These are phyloP conservation scores for Gamarada debralockiae DNA, from an alignment of 495 filamentous ascomycete genomes.

Conservation along the genomic window DNA sequence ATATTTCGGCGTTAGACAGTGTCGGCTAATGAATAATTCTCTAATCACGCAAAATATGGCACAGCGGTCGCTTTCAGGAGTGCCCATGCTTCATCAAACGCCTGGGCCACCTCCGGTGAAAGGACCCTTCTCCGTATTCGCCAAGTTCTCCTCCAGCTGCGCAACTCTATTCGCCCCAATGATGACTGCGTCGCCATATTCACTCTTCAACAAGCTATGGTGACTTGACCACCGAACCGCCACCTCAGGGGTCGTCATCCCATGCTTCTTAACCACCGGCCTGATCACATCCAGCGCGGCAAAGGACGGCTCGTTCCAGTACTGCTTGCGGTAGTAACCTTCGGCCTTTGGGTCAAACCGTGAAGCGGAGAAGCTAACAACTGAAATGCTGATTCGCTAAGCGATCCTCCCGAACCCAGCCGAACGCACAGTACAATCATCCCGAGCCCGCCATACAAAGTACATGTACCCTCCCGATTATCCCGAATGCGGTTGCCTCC, in stretches of 20 bases:
- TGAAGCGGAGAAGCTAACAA: too few relatives aligned
- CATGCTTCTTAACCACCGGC: conserved; percentile 32
- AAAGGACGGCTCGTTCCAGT: conserved; percentile 44
- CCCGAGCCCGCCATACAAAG: too few relatives aligned
- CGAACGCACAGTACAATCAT: too few relatives aligned
- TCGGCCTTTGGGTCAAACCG: too few relatives aligned
- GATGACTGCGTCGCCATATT: conserved; percentile 44
- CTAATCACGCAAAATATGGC: too few relatives aligned
- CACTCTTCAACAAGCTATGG: conserved; percentile 35
- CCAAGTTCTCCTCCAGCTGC: conserved; percentile 50
- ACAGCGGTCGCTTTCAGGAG: too few relatives aligned
- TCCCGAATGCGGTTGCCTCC: too few relatives aligned
- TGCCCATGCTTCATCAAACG: conserved; percentile 17
- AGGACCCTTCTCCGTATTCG: conserved; percentile 51
- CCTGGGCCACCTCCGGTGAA: conserved; percentile 48
- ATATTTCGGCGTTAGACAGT: too few relatives aligned
- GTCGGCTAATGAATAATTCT: too few relatives aligned
- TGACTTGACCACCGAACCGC: conserved; percentile 44
- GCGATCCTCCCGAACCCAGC: too few relatives aligned
- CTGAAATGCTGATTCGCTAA: too few relatives aligned
- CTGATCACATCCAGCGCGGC: conserved; percentile 31
- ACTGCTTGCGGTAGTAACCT: conserved; percentile 36
- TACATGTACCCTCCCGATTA: too few relatives aligned
- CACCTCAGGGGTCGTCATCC: conserved; percentile 37
- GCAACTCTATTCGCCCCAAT: conserved; percentile 46